phyloP scores from a whole-genome alignment of 257 asterid genomes.

The Solanum pennellii region DNA sequence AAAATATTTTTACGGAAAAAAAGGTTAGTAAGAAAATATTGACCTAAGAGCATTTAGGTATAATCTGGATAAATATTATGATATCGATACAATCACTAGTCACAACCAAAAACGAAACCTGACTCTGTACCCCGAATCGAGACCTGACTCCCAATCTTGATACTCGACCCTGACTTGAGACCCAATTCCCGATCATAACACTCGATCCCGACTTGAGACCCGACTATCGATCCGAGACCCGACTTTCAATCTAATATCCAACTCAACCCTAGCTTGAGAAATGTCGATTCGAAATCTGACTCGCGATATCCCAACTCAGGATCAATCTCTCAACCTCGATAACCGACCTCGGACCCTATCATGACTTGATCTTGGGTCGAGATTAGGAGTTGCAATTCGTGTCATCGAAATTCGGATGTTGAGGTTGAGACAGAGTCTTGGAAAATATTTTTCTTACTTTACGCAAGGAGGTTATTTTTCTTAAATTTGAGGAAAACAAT shows the following conservation, averaged over 20 bases:
- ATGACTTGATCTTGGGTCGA: background rate
- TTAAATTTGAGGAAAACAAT: no score
- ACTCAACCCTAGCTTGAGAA: background rate
- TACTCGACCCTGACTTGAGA: background rate
- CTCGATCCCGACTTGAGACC: no score
- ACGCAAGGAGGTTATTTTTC: rapidly evolving
- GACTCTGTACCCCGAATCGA: background rate
- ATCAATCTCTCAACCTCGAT: background rate
- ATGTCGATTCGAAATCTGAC: background rate
- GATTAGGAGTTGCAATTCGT: no score
- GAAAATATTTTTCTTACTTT: no score
- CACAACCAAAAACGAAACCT: no score
- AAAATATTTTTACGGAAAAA: no score
- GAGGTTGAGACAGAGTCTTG: no score
- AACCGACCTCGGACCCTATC: background rate
- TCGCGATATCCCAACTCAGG: no score
- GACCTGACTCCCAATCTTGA: background rate
- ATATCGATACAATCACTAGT: no score
- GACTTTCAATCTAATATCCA: background rate
- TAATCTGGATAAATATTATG: background rate
- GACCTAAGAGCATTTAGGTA: no score
- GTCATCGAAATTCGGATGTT: no score
- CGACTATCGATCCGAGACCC: background rate
- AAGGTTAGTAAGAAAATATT: background rate
- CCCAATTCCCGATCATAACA: background rate